A percentile compares a stretch with the other conserved stretches of the same genome.
Conservation (phyloP, 1,284 basidiomycete genomes). For the Leucoagaricus sp. region DNA sequence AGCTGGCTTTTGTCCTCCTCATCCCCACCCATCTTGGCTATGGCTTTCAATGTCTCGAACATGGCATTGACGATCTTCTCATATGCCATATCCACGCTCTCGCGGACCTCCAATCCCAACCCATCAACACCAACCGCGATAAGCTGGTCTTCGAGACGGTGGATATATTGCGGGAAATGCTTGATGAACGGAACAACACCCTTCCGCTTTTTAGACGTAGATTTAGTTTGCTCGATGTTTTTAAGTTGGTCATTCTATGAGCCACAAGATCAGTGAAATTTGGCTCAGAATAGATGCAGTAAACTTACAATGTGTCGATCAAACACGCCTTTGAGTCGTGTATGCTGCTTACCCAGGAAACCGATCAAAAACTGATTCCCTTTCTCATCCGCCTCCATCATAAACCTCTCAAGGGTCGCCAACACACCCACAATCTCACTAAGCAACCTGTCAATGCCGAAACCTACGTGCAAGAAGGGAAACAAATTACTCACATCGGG, state of each 20-base stretch:
- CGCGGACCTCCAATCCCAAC: conserved; percentile 77
- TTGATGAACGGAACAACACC: conserved; percentile 94
- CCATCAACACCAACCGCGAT: conserved; percentile 59
- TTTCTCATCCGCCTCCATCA: conserved; percentile 77
- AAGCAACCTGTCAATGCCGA: no score
- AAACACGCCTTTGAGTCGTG: conserved; percentile 69
- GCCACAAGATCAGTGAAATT: conserved; percentile 11
- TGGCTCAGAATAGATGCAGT: not conserved
- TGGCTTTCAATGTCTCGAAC: conserved; percentile 92
- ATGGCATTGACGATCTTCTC: conserved; percentile 87
- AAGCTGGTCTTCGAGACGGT: conserved; percentile 87
- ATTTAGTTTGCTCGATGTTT: conserved; percentile 87
- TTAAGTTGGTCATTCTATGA: conserved; percentile 83
- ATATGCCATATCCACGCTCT: conserved; percentile 81
- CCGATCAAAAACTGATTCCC: conserved; percentile 76
- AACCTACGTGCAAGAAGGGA: no score
- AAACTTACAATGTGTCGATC: conserved; percentile 77
- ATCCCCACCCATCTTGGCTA: conserved; percentile 90
- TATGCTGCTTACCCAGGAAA: conserved; percentile 81
- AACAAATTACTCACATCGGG: conserved; percentile 78
- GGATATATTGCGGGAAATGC: conserved; percentile 89
- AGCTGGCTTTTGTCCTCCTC: conserved; percentile 95
- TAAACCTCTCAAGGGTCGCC: conserved; percentile 77
- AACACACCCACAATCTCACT: conserved; percentile 90
- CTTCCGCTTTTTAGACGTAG: conserved; percentile 89